Evolutionary conservation across 345 rosid genomes (phyloP).

Genomic region (Litchi chinensis): DNA sequence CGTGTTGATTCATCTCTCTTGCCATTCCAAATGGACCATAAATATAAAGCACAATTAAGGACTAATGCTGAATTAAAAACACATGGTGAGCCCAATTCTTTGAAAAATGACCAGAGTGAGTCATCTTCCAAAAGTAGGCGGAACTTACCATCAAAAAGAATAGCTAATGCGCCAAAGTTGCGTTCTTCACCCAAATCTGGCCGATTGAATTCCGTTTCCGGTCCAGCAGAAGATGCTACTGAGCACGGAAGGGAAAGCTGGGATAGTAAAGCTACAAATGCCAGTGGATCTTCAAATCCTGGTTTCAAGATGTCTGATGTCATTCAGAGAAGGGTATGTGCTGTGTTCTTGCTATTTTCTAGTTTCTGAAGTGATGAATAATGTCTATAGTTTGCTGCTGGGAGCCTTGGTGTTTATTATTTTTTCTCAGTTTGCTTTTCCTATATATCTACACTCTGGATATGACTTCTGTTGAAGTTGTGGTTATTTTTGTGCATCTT

Average conservation of each 20-base stretch:
- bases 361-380: not conserved
- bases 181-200: conserved; percentile 72
- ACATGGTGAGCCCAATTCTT: conserved; percentile 42
- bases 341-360: conserved; percentile 14
- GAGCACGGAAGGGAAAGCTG: conserved; percentile 66
- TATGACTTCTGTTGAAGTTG: conserved; percentile 2
- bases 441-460: not conserved
- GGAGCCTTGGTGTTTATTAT: not conserved
- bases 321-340: conserved; percentile 82
- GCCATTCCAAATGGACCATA: conserved; percentile 60
- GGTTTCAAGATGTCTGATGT: conserved; percentile 73
- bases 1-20: conserved; percentile 53
- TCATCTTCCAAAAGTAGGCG: conserved; percentile 60
- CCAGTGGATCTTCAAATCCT: conserved; percentile 51
- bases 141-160: conserved; percentile 65
- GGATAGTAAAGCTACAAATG: conserved; percentile 57
- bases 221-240: conserved; percentile 52
- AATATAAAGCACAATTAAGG: conserved; percentile 65
- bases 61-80: conserved; percentile 46
- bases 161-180: conserved; percentile 63
- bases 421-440: not conserved
- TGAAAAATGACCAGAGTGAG: conserved; percentile 73
- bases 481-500: not conserved
- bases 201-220: conserved; percentile 55
- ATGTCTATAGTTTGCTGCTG: not conserved